phyloP scores from a whole-genome alignment of 2,329 filamentous ascomycete genomes.

The Penicillium digitatum region DNA sequence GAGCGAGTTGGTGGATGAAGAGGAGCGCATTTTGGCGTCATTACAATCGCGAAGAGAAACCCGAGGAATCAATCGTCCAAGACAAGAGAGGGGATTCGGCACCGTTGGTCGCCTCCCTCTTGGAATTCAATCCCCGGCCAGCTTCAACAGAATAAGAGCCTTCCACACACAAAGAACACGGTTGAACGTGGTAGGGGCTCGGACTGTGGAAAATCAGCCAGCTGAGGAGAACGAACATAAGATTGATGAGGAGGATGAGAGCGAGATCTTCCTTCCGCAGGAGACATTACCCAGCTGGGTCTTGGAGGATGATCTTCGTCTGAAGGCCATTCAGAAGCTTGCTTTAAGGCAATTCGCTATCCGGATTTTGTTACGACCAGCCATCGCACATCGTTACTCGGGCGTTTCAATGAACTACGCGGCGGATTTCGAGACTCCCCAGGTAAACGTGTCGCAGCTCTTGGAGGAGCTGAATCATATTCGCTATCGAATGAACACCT shows the following conservation, averaged over 20 bases:
- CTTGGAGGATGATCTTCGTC: conserved; percentile 27
- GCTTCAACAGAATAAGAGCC: conserved; percentile 14
- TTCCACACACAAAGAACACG: conserved; percentile 18
- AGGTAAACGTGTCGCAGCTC: conserved; percentile 31
- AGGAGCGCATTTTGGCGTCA: conserved; percentile 34
- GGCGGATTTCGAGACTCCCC: conserved; percentile 27
- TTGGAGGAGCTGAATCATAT: conserved; percentile 34
- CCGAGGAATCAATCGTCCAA: conserved; percentile 16
- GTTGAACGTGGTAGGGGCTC: conserved; percentile 3
- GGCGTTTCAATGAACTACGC: conserved; percentile 33
- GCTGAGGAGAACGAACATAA: conserved; percentile 12
- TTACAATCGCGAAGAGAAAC: conserved; percentile 26
- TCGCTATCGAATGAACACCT: conserved; percentile 29
- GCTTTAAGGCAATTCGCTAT: conserved; percentile 41
- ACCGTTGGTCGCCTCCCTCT: conserved; percentile 16
- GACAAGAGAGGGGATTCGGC: conserved; percentile 27
- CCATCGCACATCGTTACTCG: conserved; percentile 38
- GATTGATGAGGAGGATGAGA: conserved; percentile 16
- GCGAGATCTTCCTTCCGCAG: conserved; percentile 20
- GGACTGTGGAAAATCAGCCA: conserved; percentile 4
- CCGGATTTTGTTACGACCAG: conserved; percentile 37
- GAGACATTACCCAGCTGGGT: conserved; percentile 29
- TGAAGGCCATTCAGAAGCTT: conserved; percentile 39
- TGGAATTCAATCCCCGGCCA: conserved; percentile 8
- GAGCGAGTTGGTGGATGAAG: conserved; percentile 38